Percentiles rank a stretch among this genome's conserved stretches.
Conservation (phyloP, 345 rosid genomes). For the Gossypium turneri region DNA sequence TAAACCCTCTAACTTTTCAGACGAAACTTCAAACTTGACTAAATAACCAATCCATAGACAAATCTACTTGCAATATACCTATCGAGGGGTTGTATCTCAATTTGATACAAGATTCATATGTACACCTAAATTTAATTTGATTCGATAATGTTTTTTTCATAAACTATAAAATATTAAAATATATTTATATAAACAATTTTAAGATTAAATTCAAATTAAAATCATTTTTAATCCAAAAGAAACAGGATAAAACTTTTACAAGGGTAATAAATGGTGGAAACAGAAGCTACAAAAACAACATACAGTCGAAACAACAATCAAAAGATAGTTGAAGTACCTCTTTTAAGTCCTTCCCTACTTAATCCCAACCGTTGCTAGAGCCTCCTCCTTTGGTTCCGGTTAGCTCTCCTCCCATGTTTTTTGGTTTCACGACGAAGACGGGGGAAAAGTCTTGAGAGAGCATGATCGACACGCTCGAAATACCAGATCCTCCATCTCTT, state of each 20-base stretch:
- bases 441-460: background rate
- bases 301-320: background rate
- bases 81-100: too few species aligned
- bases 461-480: background rate
- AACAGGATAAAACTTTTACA: background rate
- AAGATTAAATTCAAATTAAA: too few species aligned
- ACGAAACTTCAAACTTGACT: accelerated
- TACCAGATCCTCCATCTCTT: constrained; percentile 15
- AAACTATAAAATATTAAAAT: too few species aligned
- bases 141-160: too few species aligned
- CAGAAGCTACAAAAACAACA: background rate
- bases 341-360: background rate
- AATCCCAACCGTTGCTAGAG: background rate
- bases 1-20: accelerated
- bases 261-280: background rate
- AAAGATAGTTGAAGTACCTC: background rate
- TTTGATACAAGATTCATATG: too few species aligned
- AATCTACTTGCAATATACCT: too few species aligned
- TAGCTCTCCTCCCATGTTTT: background rate
- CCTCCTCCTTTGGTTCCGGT: background rate
- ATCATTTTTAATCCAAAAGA: background rate
- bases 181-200: too few species aligned
- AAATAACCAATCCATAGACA: too few species aligned
- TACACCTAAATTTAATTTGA: too few species aligned
- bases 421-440: background rate